Evolutionary conservation across 208 protist genomes (phyloP).

Genomic region (Crithidia fasciculata): DNA sequence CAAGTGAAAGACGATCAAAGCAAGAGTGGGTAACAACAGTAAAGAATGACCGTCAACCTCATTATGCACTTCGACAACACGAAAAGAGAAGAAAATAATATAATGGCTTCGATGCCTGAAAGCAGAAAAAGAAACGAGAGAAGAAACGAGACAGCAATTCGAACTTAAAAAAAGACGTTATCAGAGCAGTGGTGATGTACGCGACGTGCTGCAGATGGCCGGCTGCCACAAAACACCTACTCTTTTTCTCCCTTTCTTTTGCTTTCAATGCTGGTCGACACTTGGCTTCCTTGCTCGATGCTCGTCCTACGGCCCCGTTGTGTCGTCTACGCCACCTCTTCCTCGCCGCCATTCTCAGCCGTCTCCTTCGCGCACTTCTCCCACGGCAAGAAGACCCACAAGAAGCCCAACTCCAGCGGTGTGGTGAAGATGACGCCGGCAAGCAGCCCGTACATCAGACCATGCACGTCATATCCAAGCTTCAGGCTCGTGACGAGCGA

Average conservation of each 20-base stretch:
- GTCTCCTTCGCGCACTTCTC: not conserved
- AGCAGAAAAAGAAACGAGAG: conserved; percentile 7
- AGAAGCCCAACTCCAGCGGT: conserved; percentile 12
- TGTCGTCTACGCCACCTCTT: not conserved
- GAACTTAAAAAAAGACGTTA: not conserved
- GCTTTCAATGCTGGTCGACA: no score
- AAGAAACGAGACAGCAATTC: not conserved
- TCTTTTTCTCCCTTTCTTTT: no score
- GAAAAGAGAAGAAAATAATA: conserved; percentile 10
- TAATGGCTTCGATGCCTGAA: not conserved
- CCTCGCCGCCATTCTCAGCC: not conserved
- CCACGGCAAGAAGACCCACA: conserved; percentile 15
- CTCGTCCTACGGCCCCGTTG: no score
- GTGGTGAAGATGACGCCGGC: not conserved
- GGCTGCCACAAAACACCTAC: no score
- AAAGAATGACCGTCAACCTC: not conserved
- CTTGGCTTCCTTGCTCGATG: no score
- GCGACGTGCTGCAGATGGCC: no score
- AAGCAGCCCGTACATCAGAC: conserved; percentile 8
- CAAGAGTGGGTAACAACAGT: not conserved
- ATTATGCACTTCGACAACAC: not conserved
- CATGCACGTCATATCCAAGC: conserved; percentile 21
- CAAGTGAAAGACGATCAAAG: not conserved
- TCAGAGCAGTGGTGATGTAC: no score
- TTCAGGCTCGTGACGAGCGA: conserved; percentile 17